phyloP scores from a whole-genome alignment of 371 early-diverging fungal genomes.

The Zancudomyces culisetae region DNA sequence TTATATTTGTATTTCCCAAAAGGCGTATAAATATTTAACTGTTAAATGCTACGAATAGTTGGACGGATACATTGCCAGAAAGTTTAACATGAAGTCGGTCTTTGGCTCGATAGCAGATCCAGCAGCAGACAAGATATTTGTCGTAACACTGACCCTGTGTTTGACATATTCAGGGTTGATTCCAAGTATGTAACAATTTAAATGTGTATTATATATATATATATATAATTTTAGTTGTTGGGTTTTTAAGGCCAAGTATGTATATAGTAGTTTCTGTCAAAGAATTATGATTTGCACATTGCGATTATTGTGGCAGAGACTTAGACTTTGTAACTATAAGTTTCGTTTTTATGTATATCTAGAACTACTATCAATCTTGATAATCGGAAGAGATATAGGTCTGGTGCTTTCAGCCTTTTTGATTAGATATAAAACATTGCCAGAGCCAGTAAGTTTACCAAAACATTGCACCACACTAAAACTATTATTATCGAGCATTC shows the following conservation, averaged over 20 bases:
- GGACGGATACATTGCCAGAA: conserved; percentile 85
- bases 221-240: no score
- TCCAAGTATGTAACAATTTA: conserved; percentile 63
- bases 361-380: conserved; percentile 61
- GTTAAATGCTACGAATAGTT: no score
- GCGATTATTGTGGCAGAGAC: no score
- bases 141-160: conserved; percentile 76
- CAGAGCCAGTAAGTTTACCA: conserved; percentile 71
- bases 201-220: no score
- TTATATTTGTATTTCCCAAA: neutral
- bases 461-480: no score
- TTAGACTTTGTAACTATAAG: no score
- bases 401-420: conserved; percentile 60
- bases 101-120: conserved; percentile 89
- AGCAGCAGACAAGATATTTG: conserved; percentile 86
- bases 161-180: conserved; percentile 50
- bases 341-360: no score
- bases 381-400: conserved; percentile 72
- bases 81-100: conserved; percentile 63
- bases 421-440: conserved; percentile 69
- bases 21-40: no score
- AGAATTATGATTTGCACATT: no score
- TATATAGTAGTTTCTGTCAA: no score
- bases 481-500: no score
- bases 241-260: no score